These are phyloP conservation scores for Dothideomycetes sp. DNA, from an alignment of 2,329 filamentous ascomycete genomes.

Conservation along the genomic window DNA sequence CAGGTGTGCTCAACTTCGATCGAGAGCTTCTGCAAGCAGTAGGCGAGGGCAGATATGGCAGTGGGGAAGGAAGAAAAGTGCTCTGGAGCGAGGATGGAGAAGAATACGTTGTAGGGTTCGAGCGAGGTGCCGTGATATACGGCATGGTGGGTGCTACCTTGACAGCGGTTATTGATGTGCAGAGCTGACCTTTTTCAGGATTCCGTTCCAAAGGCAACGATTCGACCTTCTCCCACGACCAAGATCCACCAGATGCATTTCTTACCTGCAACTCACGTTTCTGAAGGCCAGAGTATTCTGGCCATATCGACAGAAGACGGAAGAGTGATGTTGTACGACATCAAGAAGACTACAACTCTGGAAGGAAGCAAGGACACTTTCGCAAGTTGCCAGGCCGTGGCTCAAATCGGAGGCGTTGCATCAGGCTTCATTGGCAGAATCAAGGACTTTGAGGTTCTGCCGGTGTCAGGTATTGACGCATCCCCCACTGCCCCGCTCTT, in stretches of 20 bases:
- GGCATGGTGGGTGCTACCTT: constrained; percentile 49
- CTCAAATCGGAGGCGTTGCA: constrained; percentile 66
- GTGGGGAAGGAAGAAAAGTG: constrained; percentile 73
- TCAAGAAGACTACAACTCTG: constrained; percentile 39
- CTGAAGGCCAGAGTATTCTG: constrained; percentile 39
- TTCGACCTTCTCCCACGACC: constrained; percentile 55
- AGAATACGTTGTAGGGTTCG: constrained; percentile 83
- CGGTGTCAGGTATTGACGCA: constrained; percentile 24
- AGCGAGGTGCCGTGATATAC: constrained; percentile 74
- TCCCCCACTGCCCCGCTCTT: constrained; percentile 36
- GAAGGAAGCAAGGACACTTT: constrained; percentile 25
- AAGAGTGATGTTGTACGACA: constrained; percentile 71
- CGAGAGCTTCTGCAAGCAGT: constrained; percentile 60
- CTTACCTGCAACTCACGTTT: constrained; percentile 40
- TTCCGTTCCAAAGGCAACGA: constrained; percentile 65
- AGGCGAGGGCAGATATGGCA: constrained; percentile 64
- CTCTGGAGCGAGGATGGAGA: constrained; percentile 68
- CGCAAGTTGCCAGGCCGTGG: constrained; percentile 45
- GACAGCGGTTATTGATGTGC: not conserved
- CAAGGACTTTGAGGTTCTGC: constrained; percentile 74
- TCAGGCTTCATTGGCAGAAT: constrained; percentile 57
- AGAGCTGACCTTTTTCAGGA: constrained; percentile 33
- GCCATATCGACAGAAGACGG: constrained; percentile 86
- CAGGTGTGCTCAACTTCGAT: constrained; percentile 79
- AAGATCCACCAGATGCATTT: constrained; percentile 82